Evolutionary conservation across 305 asterid genomes (phyloP).

Genomic region (Fraxinus greggii): DNA sequence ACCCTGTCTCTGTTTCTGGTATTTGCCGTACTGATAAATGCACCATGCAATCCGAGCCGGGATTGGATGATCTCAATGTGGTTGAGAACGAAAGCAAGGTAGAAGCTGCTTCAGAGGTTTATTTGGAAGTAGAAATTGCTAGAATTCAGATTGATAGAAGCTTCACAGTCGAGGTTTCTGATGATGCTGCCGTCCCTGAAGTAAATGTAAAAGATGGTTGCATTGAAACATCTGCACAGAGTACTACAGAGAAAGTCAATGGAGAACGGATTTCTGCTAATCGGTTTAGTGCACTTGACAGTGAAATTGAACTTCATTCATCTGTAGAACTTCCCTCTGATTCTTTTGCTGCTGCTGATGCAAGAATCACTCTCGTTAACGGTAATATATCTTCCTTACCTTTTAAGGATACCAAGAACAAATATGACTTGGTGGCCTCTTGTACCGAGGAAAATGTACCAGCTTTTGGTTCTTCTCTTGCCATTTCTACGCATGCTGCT

Average conservation of each 20-base stretch:
- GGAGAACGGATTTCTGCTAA: conserved; percentile 18
- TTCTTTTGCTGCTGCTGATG: conserved; percentile 21
- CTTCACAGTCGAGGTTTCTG: conserved; percentile 20
- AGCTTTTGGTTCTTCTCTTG: conserved; percentile 19
- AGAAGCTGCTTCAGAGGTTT: conserved; percentile 6
- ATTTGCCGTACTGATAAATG: not conserved
- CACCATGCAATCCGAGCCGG: not conserved
- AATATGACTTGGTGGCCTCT: conserved; percentile 10
- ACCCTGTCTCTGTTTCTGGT: conserved; percentile 21
- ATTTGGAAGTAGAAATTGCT: conserved; percentile 24
- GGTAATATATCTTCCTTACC: conserved; percentile 9
- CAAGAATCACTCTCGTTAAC: conserved; percentile 4
- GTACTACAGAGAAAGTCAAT: conserved; percentile 15
- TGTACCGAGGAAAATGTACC: conserved; percentile 11
- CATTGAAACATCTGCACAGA: conserved; percentile 23
- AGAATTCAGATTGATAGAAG: not conserved
- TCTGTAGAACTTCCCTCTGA: conserved; percentile 23
- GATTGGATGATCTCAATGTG: not conserved
- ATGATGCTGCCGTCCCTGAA: conserved; percentile 2
- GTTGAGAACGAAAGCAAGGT: conserved; percentile 1
- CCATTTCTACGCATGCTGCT: conserved; percentile 15
- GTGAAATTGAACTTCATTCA: conserved; percentile 15
- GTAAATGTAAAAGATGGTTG: conserved; percentile 14
- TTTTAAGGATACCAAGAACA: not conserved
- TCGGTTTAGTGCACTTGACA: conserved; percentile 1